Conservation (phyloP, 805 yeast genomes). For the Tetrapisispora phaffii region DNA sequence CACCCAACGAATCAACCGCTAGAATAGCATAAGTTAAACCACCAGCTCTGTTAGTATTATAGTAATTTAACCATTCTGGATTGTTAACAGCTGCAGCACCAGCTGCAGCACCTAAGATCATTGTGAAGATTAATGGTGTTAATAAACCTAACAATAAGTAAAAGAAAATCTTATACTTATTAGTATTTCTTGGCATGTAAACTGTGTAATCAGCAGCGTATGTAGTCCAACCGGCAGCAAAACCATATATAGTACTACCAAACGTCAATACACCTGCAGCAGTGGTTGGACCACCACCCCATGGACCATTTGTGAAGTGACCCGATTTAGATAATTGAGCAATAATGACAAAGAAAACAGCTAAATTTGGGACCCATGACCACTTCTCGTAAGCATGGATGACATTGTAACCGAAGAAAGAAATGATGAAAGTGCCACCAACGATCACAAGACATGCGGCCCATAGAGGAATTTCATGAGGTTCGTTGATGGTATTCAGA, state of each 20-base stretch:
- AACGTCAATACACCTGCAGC: constrained; percentile 72
- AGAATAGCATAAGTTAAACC: constrained; percentile 74
- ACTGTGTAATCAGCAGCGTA: constrained; percentile 88
- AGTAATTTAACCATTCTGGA: constrained; percentile 38
- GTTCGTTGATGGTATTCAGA: constrained; percentile 59
- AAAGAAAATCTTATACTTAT: constrained; percentile 48
- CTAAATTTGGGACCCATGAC: constrained; percentile 77
- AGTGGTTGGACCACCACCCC: constrained; percentile 46
- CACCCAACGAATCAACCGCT: constrained; percentile 69
- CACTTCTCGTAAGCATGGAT: constrained; percentile 76
- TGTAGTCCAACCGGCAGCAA: constrained; percentile 93
- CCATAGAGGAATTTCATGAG: constrained; percentile 64
- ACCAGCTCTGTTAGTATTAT: constrained; percentile 52
- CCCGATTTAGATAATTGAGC: constrained; percentile 62
- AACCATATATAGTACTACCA: constrained; percentile 78
- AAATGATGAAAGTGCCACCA: constrained; percentile 54
- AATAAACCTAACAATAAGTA: constrained; percentile 53
- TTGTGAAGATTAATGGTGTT: constrained; percentile 58
- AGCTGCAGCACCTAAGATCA: constrained; percentile 79
- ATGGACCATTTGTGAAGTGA: constrained; percentile 47
- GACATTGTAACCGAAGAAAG: constrained; percentile 75
- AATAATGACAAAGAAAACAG: constrained; percentile 65
- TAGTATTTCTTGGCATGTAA: constrained; percentile 63
- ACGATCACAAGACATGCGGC: constrained; percentile 76
- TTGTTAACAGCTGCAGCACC: constrained; percentile 51